A percentile compares a stretch with the other conserved stretches of the same genome.
phyloP scores from a whole-genome alignment of 805 yeast species.

The Metschnikowia proteae region DNA sequence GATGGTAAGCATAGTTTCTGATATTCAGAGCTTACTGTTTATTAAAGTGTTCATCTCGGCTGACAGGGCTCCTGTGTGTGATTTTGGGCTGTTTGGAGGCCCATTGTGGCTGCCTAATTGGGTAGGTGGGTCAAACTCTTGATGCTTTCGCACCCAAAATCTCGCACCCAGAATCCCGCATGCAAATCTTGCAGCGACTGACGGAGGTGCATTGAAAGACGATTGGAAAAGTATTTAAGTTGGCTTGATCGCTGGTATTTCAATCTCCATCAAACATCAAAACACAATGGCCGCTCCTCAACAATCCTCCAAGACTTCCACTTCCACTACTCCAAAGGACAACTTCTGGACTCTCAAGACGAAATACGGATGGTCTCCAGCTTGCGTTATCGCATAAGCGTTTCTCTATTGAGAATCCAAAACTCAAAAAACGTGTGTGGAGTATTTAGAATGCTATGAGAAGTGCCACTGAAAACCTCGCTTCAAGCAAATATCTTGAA shows the following conservation, averaged over 20 bases:
- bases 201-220: background rate
- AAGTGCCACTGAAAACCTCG: too few relatives aligned
- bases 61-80: too few relatives aligned
- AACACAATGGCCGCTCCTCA: slow-evolving; percentile 11
- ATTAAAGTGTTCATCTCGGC: too few relatives aligned
- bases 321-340: slow-evolving; percentile 10
- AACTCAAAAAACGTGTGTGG: too few relatives aligned
- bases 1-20: too few relatives aligned
- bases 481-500: background rate
- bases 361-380: slow-evolving; percentile 10
- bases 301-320: slow-evolving; percentile 4
- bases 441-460: too few relatives aligned
- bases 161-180: background rate
- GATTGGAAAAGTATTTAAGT: background rate
- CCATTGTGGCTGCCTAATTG: background rate
- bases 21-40: too few relatives aligned
- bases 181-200: background rate
- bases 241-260: background rate
- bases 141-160: background rate
- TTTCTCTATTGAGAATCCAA: too few relatives aligned
- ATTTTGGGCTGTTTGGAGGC: background rate
- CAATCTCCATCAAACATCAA: background rate
- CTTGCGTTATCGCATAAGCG: slow-evolving; percentile 11
- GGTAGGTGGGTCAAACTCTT: background rate
- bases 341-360: slow-evolving; percentile 10